phyloP scores from a whole-genome alignment of 768 basidiomycete genomes.

The Rickenella mellea region DNA sequence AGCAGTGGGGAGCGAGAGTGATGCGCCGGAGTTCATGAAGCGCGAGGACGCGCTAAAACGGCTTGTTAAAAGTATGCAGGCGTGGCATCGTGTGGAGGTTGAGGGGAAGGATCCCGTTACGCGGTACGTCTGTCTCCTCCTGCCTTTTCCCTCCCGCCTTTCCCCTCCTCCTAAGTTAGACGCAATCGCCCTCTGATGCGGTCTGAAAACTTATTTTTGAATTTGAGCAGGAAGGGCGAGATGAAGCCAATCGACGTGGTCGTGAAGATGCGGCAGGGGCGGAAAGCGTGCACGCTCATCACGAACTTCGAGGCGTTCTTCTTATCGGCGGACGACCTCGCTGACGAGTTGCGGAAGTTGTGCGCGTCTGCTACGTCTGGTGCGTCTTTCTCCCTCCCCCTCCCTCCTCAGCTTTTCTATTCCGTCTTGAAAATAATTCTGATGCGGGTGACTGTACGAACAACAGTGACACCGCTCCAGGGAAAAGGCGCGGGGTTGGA shows the following conservation, averaged over 20 bases:
- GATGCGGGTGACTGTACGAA: background rate
- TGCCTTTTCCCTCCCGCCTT: conserved; percentile 2
- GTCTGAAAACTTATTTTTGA: background rate
- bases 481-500: conserved; percentile 55
- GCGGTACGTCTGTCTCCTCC: conserved; percentile 28
- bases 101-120: conserved; percentile 49
- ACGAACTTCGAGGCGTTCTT: conserved; percentile 75
- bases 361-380: conserved; percentile 79
- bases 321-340: conserved; percentile 59
- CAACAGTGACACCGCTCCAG: conserved; percentile 46
- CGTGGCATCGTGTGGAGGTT: conserved; percentile 56
- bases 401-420: background rate
- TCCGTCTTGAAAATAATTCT: conserved; percentile 1
- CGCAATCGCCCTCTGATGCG: background rate
- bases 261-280: conserved; percentile 67
- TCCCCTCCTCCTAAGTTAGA: background rate
- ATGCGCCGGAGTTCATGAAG: conserved; percentile 42
- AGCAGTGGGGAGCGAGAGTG: conserved; percentile 23
- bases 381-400: conserved; percentile 20
- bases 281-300: conserved; percentile 67
- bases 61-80: conserved; percentile 61
- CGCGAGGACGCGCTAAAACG: conserved; percentile 52
- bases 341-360: conserved; percentile 63
- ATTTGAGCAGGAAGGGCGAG: conserved; percentile 73
- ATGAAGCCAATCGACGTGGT: conserved; percentile 61